Percentiles rank a stretch among this genome's conserved stretches.
Conservation (phyloP, 2,329 filamentous ascomycete genomes). For the Cladosporium sp. region DNA sequence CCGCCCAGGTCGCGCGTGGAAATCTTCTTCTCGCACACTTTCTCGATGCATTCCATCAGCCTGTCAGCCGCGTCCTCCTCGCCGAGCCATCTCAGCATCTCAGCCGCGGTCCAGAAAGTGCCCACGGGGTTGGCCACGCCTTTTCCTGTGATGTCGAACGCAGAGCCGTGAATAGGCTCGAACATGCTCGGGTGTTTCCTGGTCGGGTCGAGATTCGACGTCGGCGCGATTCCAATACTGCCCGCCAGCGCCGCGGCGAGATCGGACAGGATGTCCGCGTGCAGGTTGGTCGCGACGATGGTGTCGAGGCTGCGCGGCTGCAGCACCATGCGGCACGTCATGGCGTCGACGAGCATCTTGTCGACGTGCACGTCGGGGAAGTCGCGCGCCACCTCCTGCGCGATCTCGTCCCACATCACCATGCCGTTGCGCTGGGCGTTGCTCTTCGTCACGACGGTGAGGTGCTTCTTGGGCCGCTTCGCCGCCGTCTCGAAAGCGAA, state of each 20-base stretch:
- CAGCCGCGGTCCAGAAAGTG: too few relatives aligned
- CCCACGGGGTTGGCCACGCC: too few relatives aligned
- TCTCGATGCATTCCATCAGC: constrained; percentile 51
- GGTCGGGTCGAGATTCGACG: constrained; percentile 41
- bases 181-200: too few relatives aligned
- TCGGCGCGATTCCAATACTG: constrained; percentile 68
- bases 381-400: constrained; percentile 50
- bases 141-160: too few relatives aligned
- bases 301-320: constrained; percentile 58
- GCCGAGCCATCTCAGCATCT: too few relatives aligned
- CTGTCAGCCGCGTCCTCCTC: constrained; percentile 5
- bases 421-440: constrained; percentile 64
- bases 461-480: constrained; percentile 51
- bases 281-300: constrained; percentile 60
- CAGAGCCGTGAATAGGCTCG: too few relatives aligned
- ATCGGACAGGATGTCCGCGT: constrained; percentile 66
- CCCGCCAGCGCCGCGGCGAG: constrained; percentile 66
- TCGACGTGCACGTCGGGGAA: constrained; percentile 59
- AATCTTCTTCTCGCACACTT: constrained; percentile 50
- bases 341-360: constrained; percentile 65
- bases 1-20: constrained; percentile 54
- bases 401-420: constrained; percentile 66
- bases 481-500: constrained; percentile 61
- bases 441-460: constrained; percentile 63
- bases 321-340: constrained; percentile 62